Conservation (phyloP, 208 protist genomes). For the Crithidia mellificae region DNA sequence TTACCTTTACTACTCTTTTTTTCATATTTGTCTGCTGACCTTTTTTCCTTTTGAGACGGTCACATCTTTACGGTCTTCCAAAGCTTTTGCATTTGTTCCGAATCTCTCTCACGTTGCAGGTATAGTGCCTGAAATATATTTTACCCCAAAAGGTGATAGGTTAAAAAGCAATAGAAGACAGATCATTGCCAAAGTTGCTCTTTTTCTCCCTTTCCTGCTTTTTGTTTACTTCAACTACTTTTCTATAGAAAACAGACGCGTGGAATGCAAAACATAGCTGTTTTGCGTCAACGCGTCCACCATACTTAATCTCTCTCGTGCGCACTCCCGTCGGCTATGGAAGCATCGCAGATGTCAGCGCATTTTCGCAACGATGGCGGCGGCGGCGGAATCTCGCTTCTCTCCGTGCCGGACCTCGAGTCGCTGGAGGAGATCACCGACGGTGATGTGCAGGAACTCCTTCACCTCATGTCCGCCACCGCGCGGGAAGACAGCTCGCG, state of each 20-base stretch:
- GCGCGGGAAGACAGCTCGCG: background rate
- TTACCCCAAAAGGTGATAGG: too few relatives aligned
- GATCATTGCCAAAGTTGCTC: too few relatives aligned
- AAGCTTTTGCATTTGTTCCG: too few relatives aligned
- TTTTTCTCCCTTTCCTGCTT: too few relatives aligned
- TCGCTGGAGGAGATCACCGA: constrained; percentile 39
- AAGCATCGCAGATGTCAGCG: background rate
- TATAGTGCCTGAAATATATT: too few relatives aligned
- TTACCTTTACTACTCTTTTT: too few relatives aligned
- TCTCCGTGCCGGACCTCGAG: constrained; percentile 36
- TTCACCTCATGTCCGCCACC: constrained; percentile 10
- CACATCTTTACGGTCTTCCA: background rate
- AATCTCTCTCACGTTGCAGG: too few relatives aligned
- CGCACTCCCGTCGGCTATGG: too few relatives aligned
- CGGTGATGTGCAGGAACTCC: constrained; percentile 35
- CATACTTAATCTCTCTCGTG: too few relatives aligned
- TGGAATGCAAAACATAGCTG: background rate
- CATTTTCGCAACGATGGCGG: constrained; percentile 5
- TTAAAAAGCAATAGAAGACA: too few relatives aligned
- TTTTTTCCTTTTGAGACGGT: background rate
- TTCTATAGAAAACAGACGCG: background rate
- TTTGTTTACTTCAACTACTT: too few relatives aligned
- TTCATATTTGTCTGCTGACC: too few relatives aligned
- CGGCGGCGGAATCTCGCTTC: constrained; percentile 9
- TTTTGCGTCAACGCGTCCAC: background rate